Evolutionary conservation across 306 rosid species (phyloP).

Genomic region (Corylus heterophylla): DNA sequence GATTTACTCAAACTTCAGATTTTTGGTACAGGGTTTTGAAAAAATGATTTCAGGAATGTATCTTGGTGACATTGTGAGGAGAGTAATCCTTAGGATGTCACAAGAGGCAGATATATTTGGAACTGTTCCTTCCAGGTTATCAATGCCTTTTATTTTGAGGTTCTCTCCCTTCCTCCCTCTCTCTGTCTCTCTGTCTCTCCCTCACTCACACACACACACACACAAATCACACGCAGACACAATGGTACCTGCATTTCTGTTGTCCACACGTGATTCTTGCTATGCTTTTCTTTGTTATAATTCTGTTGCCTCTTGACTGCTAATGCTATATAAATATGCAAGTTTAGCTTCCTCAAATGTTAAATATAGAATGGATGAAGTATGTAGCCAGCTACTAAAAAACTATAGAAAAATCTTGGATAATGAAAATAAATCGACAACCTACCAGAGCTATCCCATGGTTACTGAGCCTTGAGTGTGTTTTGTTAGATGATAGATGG

Average conservation of each 20-base stretch:
- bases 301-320: neutral
- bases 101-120: slow-evolving; percentile 71
- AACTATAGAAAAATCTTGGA: neutral
- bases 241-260: neutral
- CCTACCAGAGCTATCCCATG: neutral
- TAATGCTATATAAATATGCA: neutral
- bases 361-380: neutral
- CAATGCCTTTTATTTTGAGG: slow-evolving; percentile 69
- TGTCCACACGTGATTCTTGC: neutral
- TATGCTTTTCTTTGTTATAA: neutral
- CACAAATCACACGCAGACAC: neutral
- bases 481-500: neutral
- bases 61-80: slow-evolving; percentile 89
- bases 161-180: slow-evolving; percentile 21
- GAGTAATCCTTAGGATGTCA: slow-evolving; percentile 80
- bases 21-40: slow-evolving; percentile 78
- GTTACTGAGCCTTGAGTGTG: neutral
- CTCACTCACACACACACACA: neutral
- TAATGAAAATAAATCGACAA: neutral
- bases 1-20: slow-evolving; percentile 26
- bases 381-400: neutral
- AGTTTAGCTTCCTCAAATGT: neutral
- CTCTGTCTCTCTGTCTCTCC: neutral
- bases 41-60: slow-evolving; percentile 98
- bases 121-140: slow-evolving; percentile 60